Conservation (phyloP, 768 basidiomycete genomes). For the Epithele typhae region DNA sequence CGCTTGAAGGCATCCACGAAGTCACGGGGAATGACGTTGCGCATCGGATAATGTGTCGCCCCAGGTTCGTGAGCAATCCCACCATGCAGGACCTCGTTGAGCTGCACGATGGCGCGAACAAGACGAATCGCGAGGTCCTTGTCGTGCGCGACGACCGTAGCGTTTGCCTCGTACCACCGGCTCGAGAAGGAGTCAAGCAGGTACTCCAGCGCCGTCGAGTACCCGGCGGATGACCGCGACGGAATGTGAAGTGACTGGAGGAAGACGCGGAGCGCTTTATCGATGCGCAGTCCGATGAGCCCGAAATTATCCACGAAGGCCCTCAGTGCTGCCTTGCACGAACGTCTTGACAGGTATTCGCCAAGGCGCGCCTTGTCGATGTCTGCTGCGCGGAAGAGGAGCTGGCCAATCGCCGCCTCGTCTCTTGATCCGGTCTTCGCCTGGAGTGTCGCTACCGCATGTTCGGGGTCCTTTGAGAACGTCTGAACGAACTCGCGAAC, state of each 20-base stretch:
- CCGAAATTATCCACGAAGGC: constrained; percentile 87
- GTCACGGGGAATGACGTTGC: constrained; percentile 65
- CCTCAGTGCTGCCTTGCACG: constrained; percentile 72
- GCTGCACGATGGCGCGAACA: constrained; percentile 76
- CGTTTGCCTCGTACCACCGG: constrained; percentile 90
- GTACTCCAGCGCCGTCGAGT: constrained; percentile 51
- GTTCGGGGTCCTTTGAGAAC: constrained; percentile 77
- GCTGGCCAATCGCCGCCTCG: constrained; percentile 69
- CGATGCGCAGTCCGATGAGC: constrained; percentile 77
- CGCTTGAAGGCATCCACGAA: constrained; percentile 82
- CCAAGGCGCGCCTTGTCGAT: constrained; percentile 82
- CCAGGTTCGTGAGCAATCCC: constrained; percentile 62
- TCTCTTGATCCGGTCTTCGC: constrained; percentile 54
- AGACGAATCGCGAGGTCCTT: constrained; percentile 75
- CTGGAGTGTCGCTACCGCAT: constrained; percentile 69
- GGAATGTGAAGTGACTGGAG: constrained; percentile 76
- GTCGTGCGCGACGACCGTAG: constrained; percentile 71
- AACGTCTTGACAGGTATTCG: constrained; percentile 71
- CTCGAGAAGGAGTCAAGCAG: constrained; percentile 81
- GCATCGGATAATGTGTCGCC: constrained; percentile 46
- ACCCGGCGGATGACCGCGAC: constrained; percentile 33
- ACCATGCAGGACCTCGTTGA: constrained; percentile 85
- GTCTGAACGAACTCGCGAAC: constrained; percentile 72
- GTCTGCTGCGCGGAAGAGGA: constrained; percentile 79
- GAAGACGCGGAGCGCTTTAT: constrained; percentile 87